Base-by-base conservation (phyloP, 1,284 basidiomycete genomes). In the Heterobasidion irregulare region DNA sequence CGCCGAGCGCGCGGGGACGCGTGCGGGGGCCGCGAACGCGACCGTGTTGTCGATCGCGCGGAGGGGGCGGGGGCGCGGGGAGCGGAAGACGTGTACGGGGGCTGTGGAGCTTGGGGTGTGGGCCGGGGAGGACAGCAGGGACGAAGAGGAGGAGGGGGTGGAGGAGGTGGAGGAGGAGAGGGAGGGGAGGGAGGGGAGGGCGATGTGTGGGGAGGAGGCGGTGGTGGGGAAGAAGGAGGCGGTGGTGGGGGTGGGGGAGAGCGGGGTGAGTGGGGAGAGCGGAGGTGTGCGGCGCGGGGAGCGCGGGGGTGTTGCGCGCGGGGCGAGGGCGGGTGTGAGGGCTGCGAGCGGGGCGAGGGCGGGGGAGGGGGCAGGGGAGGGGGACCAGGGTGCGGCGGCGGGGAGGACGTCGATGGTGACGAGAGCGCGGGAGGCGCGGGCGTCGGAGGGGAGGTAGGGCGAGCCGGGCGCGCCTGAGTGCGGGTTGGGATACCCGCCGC, bases 381-480 rank as follows among this genome's bases (percentile, higher is more conserved):
- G 58, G n/a, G 47, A 49, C 57, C 61, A 60, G 16, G 58, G 56
- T 49, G 53, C 50, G 36, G 62, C 60, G 2, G 70, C 69, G 0
- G 78, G 76, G 48, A 83, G 68, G 49, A 84, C 74, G 64, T 85
- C 79, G 65, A 86, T 84, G 62, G 74, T 79, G 38, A 85, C 74
- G 54, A 79, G 72, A 48, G 73, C 77, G 46, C 70, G 72, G 2
- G 71, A 64, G 12, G 72, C 54, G 47, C 53, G 53, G 56, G 53
- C 41, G 52, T 48, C 36, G 8, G 44, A 18, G 45, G 38, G 54
- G 52, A 13, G 45, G 62, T 62, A 33, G 49, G 53, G 56, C 62
- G 56, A 26, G 52, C 53, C 38, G 57, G 57, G 36, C 57, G 52
- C 50, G 55, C 53, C 55, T 50, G 52, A 35, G 47, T 49, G 38